Evolutionary conservation across 495 filamentous ascomycete genomes (phyloP).

Genomic region (Annulohypoxylon maeteangense): DNA sequence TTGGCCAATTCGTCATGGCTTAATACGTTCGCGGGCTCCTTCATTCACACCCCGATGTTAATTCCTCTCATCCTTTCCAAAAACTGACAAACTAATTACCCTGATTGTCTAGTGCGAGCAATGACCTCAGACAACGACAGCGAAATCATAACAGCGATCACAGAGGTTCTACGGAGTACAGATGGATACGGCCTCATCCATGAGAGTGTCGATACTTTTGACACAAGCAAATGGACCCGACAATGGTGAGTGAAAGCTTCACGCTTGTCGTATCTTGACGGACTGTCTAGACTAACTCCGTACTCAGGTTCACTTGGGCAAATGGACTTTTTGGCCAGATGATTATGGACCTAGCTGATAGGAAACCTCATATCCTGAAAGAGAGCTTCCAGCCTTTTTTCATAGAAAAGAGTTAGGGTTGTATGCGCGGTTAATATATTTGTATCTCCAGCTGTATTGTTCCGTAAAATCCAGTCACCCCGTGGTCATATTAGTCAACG

Average conservation of each 20-base stretch:
- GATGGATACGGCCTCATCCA: conserved; percentile 69
- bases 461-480: not conserved
- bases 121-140: conserved; percentile 56
- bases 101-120: conserved; percentile 44
- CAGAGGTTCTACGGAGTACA: conserved; percentile 62
- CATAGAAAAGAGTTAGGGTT: conserved; percentile 14
- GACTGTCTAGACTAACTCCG: conserved; percentile 32
- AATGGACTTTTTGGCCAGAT: conserved; percentile 76
- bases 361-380: conserved; percentile 53
- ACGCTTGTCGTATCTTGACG: not conserved
- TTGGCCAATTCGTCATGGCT: no score
- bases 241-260: conserved; percentile 56
- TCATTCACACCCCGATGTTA: not conserved
- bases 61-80: conserved; percentile 45
- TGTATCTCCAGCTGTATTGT: not conserved
- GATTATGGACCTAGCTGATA: conserved; percentile 65
- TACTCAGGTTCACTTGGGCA: conserved; percentile 71
- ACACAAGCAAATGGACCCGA: conserved; percentile 65
- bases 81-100: not conserved
- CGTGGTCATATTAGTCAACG: no score
- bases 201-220: conserved; percentile 67
- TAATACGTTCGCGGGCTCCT: not conserved
- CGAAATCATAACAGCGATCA: conserved; percentile 61
- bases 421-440: not conserved
- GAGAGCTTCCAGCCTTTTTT: conserved; percentile 52